Evolutionary conservation across 2,329 filamentous ascomycete genomes (phyloP), one percentile per base, ranked within the genome.

Genomic region (Ophiobolus disseminans): DNA sequence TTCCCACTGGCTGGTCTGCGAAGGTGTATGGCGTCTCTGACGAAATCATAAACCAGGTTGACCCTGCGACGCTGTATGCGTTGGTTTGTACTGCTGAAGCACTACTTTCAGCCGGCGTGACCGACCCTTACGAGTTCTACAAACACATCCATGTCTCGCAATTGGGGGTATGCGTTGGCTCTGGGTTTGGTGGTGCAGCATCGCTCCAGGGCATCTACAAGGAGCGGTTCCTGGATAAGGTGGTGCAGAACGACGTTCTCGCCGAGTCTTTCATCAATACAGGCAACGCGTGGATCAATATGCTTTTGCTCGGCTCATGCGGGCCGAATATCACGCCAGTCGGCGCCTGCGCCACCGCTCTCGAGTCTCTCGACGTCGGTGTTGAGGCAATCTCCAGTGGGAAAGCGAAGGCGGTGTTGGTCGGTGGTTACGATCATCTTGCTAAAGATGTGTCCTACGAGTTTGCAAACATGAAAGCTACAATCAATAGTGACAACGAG

Each of bases 211-310:
- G 93, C 65, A 99, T 99, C 92, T 96, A 97, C 82, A 94, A 92
- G 76, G 93, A 97, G 75, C 89, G 94, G 50, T 97, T 88, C 85
- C 83, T 97, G 56, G 94, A 99, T 79, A 94, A 92, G 80, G 93
- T 93, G 45, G 85, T 99, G 37, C 95, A 99, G 77, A 99, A 97
- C 78, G 94, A 99, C 71, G 97, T 99, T 71, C 83, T 99, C 10
- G 94, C 99, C 73, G 94, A 99, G 78, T 97, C 94, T 11, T 99
- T 99, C 82, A 97, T 99, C 84, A 99, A 99, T 82, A 99, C 94
- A 44, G 97, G 97, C 92, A 88, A 90, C 63, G 94, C 94, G 13
- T 99, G 94, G 94, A 92, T 99, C 50, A 99, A 99, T 81, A 99
- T 99, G 94, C 81, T 99, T 76, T 81, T 99, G 57, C 80, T 99